phyloP scores from a whole-genome alignment of 495 filamentous ascomycete species.

The Trichoderma virens region DNA sequence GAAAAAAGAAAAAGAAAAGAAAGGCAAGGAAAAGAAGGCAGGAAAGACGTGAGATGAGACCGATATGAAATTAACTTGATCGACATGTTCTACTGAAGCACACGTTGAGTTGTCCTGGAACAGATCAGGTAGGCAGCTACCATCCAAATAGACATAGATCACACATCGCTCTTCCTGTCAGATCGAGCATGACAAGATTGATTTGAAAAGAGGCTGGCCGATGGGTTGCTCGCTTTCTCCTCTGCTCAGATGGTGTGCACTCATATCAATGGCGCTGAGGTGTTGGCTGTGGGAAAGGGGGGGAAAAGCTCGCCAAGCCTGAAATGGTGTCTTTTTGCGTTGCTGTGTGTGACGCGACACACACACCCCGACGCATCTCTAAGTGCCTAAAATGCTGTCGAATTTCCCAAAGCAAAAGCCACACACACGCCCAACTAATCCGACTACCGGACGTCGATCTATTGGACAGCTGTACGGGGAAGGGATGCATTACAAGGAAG shows the following conservation, averaged over 20 bases:
- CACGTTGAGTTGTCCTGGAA: no score
- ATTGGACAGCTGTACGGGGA: not conserved
- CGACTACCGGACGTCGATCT: not conserved
- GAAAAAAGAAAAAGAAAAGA: no score
- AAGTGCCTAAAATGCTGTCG: not conserved
- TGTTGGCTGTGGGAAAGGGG: not conserved
- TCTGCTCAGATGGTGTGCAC: not conserved
- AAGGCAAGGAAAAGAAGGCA: no score
- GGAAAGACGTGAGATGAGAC: not conserved
- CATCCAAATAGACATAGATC: no score
- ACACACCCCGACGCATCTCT: not conserved
- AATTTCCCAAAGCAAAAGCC: not conserved
- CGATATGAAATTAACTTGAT: no score
- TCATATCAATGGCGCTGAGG: not conserved
- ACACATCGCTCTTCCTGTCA: not conserved
- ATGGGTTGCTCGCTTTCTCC: no score
- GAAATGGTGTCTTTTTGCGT: slow-evolving; percentile 8
- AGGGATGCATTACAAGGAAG: not conserved
- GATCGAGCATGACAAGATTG: not conserved
- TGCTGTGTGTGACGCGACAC: not conserved
- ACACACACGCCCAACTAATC: not conserved
- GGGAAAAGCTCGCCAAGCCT: not conserved
- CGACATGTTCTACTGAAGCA: no score
- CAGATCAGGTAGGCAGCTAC: no score
- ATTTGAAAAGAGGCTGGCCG: not conserved